Base-by-base conservation (phyloP, 768 basidiomycete species). In the Hemileccinum impolitum region DNA sequence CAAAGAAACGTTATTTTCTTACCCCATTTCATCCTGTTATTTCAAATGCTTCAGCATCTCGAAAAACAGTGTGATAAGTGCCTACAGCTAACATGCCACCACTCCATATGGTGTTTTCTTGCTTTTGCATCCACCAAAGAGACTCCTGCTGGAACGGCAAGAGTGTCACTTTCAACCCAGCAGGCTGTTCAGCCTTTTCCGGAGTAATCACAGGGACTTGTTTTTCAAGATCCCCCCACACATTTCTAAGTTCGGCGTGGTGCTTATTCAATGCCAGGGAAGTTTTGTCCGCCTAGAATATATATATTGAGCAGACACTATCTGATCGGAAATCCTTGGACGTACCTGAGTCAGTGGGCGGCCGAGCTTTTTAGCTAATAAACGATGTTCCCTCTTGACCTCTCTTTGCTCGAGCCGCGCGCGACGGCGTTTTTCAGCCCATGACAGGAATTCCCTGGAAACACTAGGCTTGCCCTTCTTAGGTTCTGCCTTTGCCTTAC, bases 71-170 rank as follows among this genome's bases (percentile, higher is more conserved):
- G 13, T 19, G 17, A 47, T 36, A 34, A 40, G 54, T 2, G 72
- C 85, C 58, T 68, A 90, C 90, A 17, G 94, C 92, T 45, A 97
- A 75, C 82, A 97, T 85, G 5, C 95, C 96, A 32, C 95, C 96
- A 41, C 76, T 73, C 90, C 94, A 98, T 2, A 82, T 69, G 7
- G 88, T 79, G 46, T 84, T 72, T 66, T 99, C 96, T 71, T 98
- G 96, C 61, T 90, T 78, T 57, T 82, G 80, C 92, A 99, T 95
- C 96, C 96, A 99, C 60, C 75, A 85, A 54, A 99, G 73, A 69
- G 90, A 92, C 70, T 99, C 96, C 45, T 80, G 82, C 66, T 99
- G 96, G 79, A 98, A 99, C 1, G 94, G 95, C 31, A 99, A 73
- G 4, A 99, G 78, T 0, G 79, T 82, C 43, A 90, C 78, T 65